Percentiles rank a stretch among this genome's conserved stretches.
phyloP scores from a whole-genome alignment of 768 basidiomycete species.

The Russula foetens region DNA sequence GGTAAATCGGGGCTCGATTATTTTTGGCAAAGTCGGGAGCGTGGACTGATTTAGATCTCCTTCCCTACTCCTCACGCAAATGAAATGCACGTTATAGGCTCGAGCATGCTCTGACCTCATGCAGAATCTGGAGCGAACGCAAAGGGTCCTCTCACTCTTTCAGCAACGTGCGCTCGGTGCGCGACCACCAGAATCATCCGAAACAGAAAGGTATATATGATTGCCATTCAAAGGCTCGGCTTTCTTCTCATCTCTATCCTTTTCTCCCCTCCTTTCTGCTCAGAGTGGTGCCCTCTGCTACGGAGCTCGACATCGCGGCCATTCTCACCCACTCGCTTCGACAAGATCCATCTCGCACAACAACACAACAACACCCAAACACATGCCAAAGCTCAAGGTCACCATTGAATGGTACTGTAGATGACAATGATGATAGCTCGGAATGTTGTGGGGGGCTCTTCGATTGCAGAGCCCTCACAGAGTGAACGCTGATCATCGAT shows the following conservation, averaged over 20 bases:
- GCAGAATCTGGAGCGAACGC: constrained; percentile 13
- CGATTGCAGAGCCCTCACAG: constrained; percentile 1
- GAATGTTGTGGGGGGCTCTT: constrained; percentile 5
- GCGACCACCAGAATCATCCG: not conserved
- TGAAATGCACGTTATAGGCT: not conserved
- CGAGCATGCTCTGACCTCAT: constrained; percentile 12
- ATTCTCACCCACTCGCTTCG: constrained; percentile 11
- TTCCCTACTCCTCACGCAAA: too few relatives aligned
- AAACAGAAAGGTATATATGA: too few relatives aligned
- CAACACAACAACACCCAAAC: not conserved
- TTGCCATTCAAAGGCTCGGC: too few relatives aligned
- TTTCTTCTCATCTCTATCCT: not conserved
- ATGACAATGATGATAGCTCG: not conserved
- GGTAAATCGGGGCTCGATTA: not conserved
- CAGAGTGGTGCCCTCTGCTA: constrained; percentile 6
- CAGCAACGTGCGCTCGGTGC: not conserved
- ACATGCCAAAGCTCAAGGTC: not conserved
- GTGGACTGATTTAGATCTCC: too few relatives aligned
- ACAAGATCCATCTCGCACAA: not conserved
- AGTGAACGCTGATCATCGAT: not conserved
- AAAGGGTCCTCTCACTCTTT: constrained; percentile 1
- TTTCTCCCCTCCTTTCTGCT: not conserved
- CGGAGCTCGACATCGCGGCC: constrained; percentile 15
- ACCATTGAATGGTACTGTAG: not conserved
- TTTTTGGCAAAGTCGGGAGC: too few relatives aligned